phyloP scores from a whole-genome alignment of 2,329 filamentous ascomycete genomes.

The Botryosphaeria agaves region DNA sequence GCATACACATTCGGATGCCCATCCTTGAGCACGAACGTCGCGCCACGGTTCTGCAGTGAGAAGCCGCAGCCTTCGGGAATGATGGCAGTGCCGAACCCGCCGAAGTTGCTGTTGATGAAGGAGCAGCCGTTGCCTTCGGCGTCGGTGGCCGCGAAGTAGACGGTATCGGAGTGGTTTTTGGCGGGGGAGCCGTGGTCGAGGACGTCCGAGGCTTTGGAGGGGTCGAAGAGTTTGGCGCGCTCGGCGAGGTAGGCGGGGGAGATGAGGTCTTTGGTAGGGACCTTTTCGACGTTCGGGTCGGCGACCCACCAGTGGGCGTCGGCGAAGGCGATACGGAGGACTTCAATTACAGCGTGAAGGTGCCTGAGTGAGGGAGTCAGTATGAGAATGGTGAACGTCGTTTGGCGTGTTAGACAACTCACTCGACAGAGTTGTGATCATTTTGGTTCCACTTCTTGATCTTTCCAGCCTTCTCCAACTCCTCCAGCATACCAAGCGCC shows the following conservation, averaged over 20 bases:
- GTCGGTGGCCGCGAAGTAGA: conserved; percentile 83
- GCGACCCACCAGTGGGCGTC: conserved; percentile 84
- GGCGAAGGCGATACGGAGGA: conserved; percentile 74
- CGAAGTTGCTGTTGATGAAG: conserved; percentile 94
- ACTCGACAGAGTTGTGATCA: conserved; percentile 68
- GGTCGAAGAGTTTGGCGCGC: conserved; percentile 45
- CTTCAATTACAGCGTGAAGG: conserved; percentile 75
- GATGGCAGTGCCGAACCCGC: conserved; percentile 73
- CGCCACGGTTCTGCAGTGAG: conserved; percentile 82
- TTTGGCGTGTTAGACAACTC: conserved; percentile 15
- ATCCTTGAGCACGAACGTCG: conserved; percentile 58
- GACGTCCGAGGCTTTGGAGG: conserved; percentile 31
- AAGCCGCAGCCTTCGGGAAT: conserved; percentile 79
- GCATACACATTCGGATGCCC: conserved; percentile 66
- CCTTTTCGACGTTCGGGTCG: conserved; percentile 55
- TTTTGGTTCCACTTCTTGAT: conserved; percentile 51
- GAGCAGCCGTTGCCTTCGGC: conserved; percentile 72
- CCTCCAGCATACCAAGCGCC: conserved; percentile 80
- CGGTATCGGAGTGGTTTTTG: conserved; percentile 74
- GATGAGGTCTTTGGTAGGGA: conserved; percentile 55
- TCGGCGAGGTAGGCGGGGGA: conserved; percentile 57
- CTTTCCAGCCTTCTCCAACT: conserved; percentile 57
- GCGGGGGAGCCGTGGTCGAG: conserved; percentile 66
- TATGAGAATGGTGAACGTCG: background rate
- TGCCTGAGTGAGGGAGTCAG: conserved; percentile 10